Percentiles rank a stretch among this genome's conserved stretches.
phyloP scores from a whole-genome alignment of 1,284 basidiomycete species.

The Marasmius fiardii region DNA sequence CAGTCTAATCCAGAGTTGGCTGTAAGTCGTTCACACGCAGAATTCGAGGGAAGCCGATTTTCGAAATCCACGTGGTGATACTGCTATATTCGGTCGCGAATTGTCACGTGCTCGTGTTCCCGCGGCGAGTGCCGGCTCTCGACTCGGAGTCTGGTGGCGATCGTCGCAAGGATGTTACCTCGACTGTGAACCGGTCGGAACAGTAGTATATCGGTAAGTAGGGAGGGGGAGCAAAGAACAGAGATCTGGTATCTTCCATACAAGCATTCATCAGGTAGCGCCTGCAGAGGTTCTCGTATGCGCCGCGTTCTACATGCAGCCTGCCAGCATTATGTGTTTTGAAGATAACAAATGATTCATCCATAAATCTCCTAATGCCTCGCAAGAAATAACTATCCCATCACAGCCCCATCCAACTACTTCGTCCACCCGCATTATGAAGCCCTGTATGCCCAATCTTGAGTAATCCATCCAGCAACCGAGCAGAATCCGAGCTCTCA shows the following conservation, averaged over 20 bases:
- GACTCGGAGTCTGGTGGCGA: too few species aligned
- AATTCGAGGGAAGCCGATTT: neutral
- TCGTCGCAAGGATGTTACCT: too few species aligned
- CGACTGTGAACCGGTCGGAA: too few species aligned
- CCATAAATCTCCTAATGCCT: too few species aligned
- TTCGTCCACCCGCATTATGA: slow-evolving; percentile 87
- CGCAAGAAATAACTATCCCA: slow-evolving; percentile 6
- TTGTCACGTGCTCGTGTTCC: neutral
- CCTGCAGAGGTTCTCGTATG: too few species aligned
- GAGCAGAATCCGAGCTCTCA: slow-evolving; percentile 5
- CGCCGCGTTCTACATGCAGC: too few species aligned
- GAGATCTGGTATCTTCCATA: too few species aligned
- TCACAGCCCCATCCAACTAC: slow-evolving; percentile 90
- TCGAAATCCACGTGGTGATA: neutral
- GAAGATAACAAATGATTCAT: too few species aligned
- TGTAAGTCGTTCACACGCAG: neutral
- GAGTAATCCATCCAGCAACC: slow-evolving; percentile 35
- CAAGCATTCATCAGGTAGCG: too few species aligned
- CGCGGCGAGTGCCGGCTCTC: neutral
- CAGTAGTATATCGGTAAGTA: too few species aligned
- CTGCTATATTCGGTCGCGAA: neutral
- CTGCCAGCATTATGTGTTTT: too few species aligned
- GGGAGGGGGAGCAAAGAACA: too few species aligned
- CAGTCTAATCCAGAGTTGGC: neutral
- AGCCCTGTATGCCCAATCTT: slow-evolving; percentile 93